These are phyloP conservation scores for Didymella arachidicola DNA, from an alignment of 2,329 filamentous ascomycete species.

Conservation along the genomic window DNA sequence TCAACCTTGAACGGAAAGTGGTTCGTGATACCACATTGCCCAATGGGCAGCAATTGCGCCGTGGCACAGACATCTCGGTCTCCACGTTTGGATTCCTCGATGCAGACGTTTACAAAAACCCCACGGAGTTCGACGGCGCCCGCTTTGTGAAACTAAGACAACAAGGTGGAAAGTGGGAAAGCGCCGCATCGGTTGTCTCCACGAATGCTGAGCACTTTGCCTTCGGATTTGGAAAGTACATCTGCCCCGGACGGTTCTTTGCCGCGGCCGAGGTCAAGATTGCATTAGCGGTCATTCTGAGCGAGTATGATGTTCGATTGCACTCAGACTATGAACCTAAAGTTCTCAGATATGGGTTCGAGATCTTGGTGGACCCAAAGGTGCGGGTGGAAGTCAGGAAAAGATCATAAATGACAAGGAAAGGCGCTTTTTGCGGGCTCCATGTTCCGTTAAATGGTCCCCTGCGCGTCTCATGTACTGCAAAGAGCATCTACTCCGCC, in stretches of 20 bases:
- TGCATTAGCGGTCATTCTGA: neutral
- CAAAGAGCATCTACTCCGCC: no score
- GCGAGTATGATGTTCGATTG: neutral
- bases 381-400: neutral
- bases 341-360: neutral
- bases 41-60: neutral
- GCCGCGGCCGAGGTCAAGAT: neutral
- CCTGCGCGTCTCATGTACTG: no score
- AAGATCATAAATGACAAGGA: neutral
- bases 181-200: neutral
- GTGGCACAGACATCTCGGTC: neutral
- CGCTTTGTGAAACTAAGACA: neutral
- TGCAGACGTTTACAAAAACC: neutral
- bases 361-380: neutral
- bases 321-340: neutral
- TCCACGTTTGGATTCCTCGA: neutral
- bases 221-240: neutral
- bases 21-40: neutral
- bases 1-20: conserved; percentile 2
- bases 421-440: no score
- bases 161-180: conserved; percentile 2
- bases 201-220: neutral
- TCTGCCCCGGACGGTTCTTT: neutral
- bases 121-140: neutral
- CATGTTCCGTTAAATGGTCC: no score